Evolutionary conservation across 176 grass and related monocot genomes (phyloP).

Genomic region (Carex myosuroides): DNA sequence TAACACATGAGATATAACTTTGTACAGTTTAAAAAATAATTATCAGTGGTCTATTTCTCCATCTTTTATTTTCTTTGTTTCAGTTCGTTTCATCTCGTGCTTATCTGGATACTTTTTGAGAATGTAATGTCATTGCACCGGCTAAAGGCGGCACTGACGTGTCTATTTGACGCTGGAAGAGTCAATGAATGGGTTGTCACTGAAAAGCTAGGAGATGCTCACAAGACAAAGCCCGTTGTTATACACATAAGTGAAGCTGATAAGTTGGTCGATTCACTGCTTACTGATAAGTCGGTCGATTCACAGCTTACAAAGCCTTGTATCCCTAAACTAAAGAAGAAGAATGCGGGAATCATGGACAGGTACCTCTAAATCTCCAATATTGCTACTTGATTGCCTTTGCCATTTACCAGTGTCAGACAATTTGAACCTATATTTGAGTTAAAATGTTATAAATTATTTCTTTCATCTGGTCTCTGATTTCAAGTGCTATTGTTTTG

Average conservation of each 20-base stretch:
- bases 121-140: conserved; percentile 95
- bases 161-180: conserved; percentile 66
- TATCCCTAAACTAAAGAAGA: conserved; percentile 40
- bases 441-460: not conserved
- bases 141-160: conserved; percentile 50
- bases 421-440: not conserved
- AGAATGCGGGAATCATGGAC: conserved; percentile 29
- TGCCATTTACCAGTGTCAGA: not conserved
- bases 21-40: not conserved
- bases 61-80: not conserved
- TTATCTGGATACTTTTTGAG: conserved; percentile 85
- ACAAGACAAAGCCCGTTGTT: conserved; percentile 44
- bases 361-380: conserved; percentile 10
- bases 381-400: not conserved
- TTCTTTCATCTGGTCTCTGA: not conserved
- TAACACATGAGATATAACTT: conserved; percentile 12
- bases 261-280: conserved; percentile 28
- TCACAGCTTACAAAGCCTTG: not conserved
- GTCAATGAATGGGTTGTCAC: conserved; percentile 99
- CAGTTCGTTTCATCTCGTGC: conserved; percentile 85
- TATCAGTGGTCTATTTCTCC: not conserved
- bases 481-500: not conserved
- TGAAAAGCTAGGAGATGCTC: conserved; percentile 66
- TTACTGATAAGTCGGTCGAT: not conserved
- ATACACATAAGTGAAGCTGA: conserved; percentile 28